Percentiles rank a stretch among this genome's conserved stretches.
phyloP scores from a whole-genome alignment of 1,284 basidiomycete species.

The Puccinia horiana region DNA sequence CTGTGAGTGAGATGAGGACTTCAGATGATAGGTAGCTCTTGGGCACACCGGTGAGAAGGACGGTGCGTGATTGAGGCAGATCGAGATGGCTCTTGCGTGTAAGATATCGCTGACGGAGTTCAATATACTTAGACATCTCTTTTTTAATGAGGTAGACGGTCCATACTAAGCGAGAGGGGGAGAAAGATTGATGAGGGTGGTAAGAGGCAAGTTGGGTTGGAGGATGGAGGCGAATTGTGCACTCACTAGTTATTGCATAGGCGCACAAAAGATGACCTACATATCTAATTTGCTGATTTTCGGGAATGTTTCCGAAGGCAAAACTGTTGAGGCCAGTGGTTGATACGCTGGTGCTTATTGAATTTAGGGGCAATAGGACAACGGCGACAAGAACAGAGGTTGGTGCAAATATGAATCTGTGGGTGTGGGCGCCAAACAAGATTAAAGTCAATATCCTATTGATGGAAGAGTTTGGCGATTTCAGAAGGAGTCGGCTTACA shows the following conservation, averaged over 20 bases:
- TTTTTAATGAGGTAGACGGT: constrained; percentile 76
- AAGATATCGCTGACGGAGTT: constrained; percentile 79
- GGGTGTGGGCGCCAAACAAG: constrained; percentile 61
- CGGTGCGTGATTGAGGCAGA: constrained; percentile 78
- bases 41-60: constrained; percentile 88
- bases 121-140: constrained; percentile 80
- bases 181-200: neutral
- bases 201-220: constrained; percentile 4
- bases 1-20: constrained; percentile 64
- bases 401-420: constrained; percentile 56
- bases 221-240: constrained; percentile 1
- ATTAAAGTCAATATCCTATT: neutral
- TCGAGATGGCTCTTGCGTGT: constrained; percentile 70
- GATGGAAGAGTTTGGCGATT: constrained; percentile 62
- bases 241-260: constrained; percentile 36
- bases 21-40: constrained; percentile 67
- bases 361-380: constrained; percentile 63
- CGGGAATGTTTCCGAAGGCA: constrained; percentile 41
- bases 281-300: constrained; percentile 37
- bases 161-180: constrained; percentile 68
- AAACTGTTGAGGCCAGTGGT: constrained; percentile 45
- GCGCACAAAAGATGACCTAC: constrained; percentile 47
- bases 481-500: constrained; percentile 64
- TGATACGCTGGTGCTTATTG: constrained; percentile 32
- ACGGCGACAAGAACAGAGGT: constrained; percentile 67